Conservation (phyloP, 1,284 basidiomycete genomes). For the Xerocomus minutiporus region DNA sequence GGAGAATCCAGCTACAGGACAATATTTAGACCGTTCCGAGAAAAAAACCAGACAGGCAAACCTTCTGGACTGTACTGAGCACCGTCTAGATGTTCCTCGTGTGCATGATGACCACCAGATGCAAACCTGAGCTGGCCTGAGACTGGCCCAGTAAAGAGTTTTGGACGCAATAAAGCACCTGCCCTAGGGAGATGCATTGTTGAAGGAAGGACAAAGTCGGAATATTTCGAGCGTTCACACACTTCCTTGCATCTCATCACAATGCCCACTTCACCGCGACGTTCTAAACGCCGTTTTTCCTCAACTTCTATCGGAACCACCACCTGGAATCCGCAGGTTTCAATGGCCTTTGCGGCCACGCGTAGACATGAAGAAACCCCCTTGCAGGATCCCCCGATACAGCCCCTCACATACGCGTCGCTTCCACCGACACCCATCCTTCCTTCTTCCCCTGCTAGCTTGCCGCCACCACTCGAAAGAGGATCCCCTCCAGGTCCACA, state of each 20-base stretch:
- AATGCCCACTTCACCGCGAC: slow-evolving; percentile 34
- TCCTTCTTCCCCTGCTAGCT: slow-evolving; percentile 40
- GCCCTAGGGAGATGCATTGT: slow-evolving; percentile 33
- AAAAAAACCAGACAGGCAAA: slow-evolving; percentile 27
- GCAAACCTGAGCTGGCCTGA: slow-evolving; percentile 36
- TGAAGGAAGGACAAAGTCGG: not conserved
- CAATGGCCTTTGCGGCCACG: slow-evolving; percentile 9
- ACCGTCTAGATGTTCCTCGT: slow-evolving; percentile 37
- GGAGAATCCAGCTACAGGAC: slow-evolving; percentile 44
- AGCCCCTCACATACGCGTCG: slow-evolving; percentile 53
- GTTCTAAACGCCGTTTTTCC: slow-evolving; percentile 32
- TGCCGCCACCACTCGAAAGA: slow-evolving; percentile 15
- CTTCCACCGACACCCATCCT: slow-evolving; percentile 66
- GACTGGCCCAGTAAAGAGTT: slow-evolving; percentile 13
- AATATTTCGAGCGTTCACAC: slow-evolving; percentile 17
- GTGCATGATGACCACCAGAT: slow-evolving; percentile 34
- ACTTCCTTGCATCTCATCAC: slow-evolving; percentile 1
- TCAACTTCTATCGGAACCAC: slow-evolving; percentile 25
- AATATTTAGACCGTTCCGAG: slow-evolving; percentile 8
- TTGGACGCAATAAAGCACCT: slow-evolving; percentile 31
- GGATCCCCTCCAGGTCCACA: slow-evolving; percentile 6
- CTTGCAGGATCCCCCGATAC: slow-evolving; percentile 11
- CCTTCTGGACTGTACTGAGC: slow-evolving; percentile 57
- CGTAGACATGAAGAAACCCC: slow-evolving; percentile 15
- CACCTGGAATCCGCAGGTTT: slow-evolving; percentile 22